Evolutionary conservation across 1,284 basidiomycete genomes (phyloP).

Genomic region (Sphaerobolus stellatus): DNA sequence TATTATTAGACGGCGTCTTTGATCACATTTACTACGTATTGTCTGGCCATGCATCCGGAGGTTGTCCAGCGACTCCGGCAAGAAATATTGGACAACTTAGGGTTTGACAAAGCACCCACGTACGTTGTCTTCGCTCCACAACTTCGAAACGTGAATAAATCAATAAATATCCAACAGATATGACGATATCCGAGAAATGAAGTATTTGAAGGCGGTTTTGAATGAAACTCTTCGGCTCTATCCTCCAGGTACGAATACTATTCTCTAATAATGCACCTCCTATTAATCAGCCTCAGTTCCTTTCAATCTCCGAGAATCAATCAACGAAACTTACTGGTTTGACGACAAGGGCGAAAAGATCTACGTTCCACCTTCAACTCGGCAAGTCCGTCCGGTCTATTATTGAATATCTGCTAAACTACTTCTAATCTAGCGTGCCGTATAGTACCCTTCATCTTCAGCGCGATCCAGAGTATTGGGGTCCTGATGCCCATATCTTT

Average conservation of each 20-base stretch:
- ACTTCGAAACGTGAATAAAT: neutral
- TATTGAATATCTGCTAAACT: neutral
- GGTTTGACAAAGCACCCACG: conserved; percentile 14
- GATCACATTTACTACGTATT: conserved; percentile 31
- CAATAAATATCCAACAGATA: neutral
- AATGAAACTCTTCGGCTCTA: conserved; percentile 33
- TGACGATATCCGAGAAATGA: conserved; percentile 23
- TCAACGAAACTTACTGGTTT: neutral
- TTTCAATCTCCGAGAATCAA: neutral
- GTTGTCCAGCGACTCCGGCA: conserved; percentile 19
- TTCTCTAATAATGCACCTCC: neutral
- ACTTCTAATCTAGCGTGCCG: neutral
- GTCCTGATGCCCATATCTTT: conserved; percentile 30
- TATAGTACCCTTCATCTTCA: neutral
- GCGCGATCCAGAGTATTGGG: conserved; percentile 6
- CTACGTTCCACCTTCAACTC: neutral
- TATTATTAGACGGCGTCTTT: conserved; percentile 28
- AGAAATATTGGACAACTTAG: conserved; percentile 19
- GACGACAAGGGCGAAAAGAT: neutral
- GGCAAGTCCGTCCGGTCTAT: neutral
- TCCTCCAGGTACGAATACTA: conserved; percentile 27
- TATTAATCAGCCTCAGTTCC: neutral
- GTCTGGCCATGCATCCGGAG: conserved; percentile 30
- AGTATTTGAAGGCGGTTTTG: conserved; percentile 33
- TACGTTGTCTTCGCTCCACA: conserved; percentile 3